phyloP scores from a whole-genome alignment of 768 basidiomycete species.

The Cystofilobasidium macerans region DNA sequence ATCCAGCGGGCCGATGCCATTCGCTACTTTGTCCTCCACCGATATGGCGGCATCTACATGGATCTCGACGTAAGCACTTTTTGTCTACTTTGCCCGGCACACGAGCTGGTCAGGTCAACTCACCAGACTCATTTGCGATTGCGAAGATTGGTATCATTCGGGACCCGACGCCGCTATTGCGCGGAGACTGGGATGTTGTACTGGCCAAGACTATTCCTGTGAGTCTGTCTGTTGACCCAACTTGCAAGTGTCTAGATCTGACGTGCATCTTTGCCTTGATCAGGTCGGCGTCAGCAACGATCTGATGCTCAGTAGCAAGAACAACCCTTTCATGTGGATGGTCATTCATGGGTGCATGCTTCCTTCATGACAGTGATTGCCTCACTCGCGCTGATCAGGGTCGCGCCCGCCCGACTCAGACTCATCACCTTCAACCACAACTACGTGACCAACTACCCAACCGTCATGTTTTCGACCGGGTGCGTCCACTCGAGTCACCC shows the following conservation, averaged over 20 bases:
- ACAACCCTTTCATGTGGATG: slow-evolving; percentile 79
- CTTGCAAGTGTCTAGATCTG: too few relatives aligned
- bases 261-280: not conserved
- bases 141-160: slow-evolving; percentile 60
- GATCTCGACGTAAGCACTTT: slow-evolving; percentile 67
- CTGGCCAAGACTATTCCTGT: slow-evolving; percentile 84
- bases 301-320: slow-evolving; percentile 79
- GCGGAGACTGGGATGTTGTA: slow-evolving; percentile 63
- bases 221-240: slow-evolving; percentile 16
- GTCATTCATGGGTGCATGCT: slow-evolving; percentile 60
- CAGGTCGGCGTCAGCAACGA: slow-evolving; percentile 90
- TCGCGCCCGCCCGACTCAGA: not conserved
- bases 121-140: not conserved
- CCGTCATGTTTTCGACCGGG: slow-evolving; percentile 98
- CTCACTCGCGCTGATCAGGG: not conserved
- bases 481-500: slow-evolving; percentile 23
- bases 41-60: slow-evolving; percentile 89
- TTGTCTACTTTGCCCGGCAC: not conserved
- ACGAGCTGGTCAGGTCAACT: too few relatives aligned
- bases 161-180: slow-evolving; percentile 71
- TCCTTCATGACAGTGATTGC: slow-evolving; percentile 47
- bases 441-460: slow-evolving; percentile 94
- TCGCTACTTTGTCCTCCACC: slow-evolving; percentile 92
- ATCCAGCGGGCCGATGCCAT: slow-evolving; percentile 96
- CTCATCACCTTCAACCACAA: slow-evolving; percentile 61